A percentile compares a stretch with the other conserved stretches of the same genome.
phyloP scores from a whole-genome alignment of 2,329 filamentous ascomycete genomes.

The Fusarium pilosicola region DNA sequence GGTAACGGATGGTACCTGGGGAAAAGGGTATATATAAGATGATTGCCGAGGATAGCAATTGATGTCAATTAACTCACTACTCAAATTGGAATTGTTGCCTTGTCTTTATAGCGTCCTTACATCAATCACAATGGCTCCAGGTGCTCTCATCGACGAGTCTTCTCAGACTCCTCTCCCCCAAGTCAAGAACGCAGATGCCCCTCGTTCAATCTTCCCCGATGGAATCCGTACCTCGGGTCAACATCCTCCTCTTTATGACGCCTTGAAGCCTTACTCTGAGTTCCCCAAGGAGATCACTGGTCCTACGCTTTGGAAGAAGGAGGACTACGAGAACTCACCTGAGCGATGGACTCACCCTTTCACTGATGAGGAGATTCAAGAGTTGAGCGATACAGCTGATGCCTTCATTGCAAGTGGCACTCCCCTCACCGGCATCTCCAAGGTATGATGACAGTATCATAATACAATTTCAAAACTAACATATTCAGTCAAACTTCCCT shows the following conservation, averaged over 20 bases:
- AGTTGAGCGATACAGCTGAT: slow-evolving; percentile 74
- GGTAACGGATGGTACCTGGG: slow-evolving; percentile 17
- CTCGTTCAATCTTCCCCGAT: slow-evolving; percentile 54
- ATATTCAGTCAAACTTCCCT: slow-evolving; percentile 53
- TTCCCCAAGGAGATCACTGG: slow-evolving; percentile 79
- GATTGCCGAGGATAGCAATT: not conserved
- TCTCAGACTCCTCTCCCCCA: slow-evolving; percentile 26
- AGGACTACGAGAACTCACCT: slow-evolving; percentile 71
- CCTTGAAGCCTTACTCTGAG: slow-evolving; percentile 71
- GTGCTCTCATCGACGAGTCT: slow-evolving; percentile 38
- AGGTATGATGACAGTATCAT: slow-evolving; percentile 28
- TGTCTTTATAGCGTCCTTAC: not conserved
- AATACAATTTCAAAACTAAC: not conserved
- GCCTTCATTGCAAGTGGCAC: slow-evolving; percentile 71
- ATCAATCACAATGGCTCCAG: slow-evolving; percentile 38
- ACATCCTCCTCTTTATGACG: slow-evolving; percentile 73
- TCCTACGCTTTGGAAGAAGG: slow-evolving; percentile 76
- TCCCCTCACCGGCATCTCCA: slow-evolving; percentile 74
- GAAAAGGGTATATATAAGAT: slow-evolving; percentile 23
- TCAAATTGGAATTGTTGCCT: slow-evolving; percentile 3
- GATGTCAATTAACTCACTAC: not conserved
- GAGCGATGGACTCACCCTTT: slow-evolving; percentile 81
- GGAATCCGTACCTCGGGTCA: slow-evolving; percentile 72
- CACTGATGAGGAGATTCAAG: slow-evolving; percentile 71
- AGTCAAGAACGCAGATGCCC: slow-evolving; percentile 41